phyloP scores from a whole-genome alignment of 192 early-diverging fungal species.

The Entomortierella chlamydospora region DNA sequence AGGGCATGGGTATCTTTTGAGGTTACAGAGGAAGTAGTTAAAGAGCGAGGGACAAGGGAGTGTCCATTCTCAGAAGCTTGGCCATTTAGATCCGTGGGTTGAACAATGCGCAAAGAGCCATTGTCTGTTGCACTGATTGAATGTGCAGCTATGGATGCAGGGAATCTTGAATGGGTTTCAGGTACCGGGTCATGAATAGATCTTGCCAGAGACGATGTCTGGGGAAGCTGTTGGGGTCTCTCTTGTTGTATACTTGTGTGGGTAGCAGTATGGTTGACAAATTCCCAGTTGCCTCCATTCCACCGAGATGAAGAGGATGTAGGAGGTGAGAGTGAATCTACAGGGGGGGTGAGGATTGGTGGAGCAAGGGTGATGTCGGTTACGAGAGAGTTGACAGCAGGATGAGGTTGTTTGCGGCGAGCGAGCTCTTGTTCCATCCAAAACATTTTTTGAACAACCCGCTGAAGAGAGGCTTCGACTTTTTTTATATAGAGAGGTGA shows the following conservation, averaged over 20 bases:
- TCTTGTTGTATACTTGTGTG: conserved; percentile 31
- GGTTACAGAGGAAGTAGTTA: conserved; percentile 7
- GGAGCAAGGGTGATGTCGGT: conserved; percentile 34
- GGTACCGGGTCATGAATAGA: conserved; percentile 12
- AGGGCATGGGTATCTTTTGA: conserved; percentile 19
- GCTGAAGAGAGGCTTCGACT: conserved; percentile 36
- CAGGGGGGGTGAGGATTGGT: conserved; percentile 50
- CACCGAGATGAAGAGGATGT: conserved; percentile 28
- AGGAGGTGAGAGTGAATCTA: conserved; percentile 46
- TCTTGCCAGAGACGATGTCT: conserved; percentile 3
- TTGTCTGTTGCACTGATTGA: conserved; percentile 22
- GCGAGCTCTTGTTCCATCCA: conserved; percentile 41
- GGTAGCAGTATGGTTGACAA: conserved; percentile 42
- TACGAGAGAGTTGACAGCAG: conserved; percentile 16
- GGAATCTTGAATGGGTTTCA: conserved; percentile 3
- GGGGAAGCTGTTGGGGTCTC: neutral
- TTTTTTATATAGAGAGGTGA: conserved; percentile 36
- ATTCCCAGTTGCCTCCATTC: conserved; percentile 41
- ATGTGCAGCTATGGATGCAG: conserved; percentile 13
- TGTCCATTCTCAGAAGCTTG: conserved; percentile 10
- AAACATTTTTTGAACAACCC: conserved; percentile 46
- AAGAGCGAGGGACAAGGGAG: neutral
- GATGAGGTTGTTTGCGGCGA: conserved; percentile 3
- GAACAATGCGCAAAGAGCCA: conserved; percentile 9
- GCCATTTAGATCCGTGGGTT: conserved; percentile 36